Evolutionary conservation across 257 asterid species (phyloP).

Genomic region (Verbena officinalis): DNA sequence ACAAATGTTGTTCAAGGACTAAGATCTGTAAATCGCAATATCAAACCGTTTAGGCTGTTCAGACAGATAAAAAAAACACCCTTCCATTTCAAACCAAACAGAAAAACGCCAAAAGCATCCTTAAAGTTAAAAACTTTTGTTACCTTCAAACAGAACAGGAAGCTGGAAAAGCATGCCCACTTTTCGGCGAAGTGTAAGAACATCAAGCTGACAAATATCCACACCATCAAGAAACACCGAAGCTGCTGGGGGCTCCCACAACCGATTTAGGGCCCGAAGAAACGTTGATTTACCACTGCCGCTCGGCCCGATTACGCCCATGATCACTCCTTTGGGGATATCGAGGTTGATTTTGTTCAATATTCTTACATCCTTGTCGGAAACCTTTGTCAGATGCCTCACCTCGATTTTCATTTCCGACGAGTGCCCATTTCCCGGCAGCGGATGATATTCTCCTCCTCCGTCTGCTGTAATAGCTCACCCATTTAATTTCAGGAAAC

Average conservation of each 20-base stretch:
- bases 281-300: constrained; percentile 85
- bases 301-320: constrained; percentile 86
- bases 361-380: constrained; percentile 51
- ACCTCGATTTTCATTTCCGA: constrained; percentile 54
- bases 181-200: constrained; percentile 61
- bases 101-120: no score
- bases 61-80: background rate
- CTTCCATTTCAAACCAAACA: constrained; percentile 3
- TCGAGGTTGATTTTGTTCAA: constrained; percentile 55
- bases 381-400: constrained; percentile 47
- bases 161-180: constrained; percentile 84
- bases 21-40: background rate
- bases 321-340: constrained; percentile 63
- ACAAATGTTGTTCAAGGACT: background rate
- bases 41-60: background rate
- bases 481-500: constrained; percentile 14
- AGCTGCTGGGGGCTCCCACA: constrained; percentile 73
- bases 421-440: constrained; percentile 32
- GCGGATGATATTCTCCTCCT: constrained; percentile 43
- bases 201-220: constrained; percentile 70
- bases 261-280: constrained; percentile 67
- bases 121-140: background rate
- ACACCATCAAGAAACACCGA: constrained; percentile 69
- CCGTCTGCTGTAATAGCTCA: constrained; percentile 34
- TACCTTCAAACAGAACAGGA: constrained; percentile 79